Evolutionary conservation across 2,329 filamentous ascomycete species (phyloP).

Genomic region (Blastomyces gilchristii): DNA sequence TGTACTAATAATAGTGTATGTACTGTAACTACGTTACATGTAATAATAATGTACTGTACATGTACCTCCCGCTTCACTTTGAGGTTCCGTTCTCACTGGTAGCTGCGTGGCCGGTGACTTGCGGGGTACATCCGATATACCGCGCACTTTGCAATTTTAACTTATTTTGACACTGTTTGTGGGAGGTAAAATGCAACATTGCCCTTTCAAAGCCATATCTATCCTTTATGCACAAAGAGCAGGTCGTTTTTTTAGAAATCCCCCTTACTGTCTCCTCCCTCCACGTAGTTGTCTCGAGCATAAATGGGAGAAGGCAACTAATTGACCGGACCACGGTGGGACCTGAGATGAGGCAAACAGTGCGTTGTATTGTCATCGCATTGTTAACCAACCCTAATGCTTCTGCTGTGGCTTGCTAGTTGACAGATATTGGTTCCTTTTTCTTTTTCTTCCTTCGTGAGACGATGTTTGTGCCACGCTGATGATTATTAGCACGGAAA

Average conservation of each 20-base stretch:
- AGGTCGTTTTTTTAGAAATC: not conserved
- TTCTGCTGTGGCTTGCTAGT: not conserved
- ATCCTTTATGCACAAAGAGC: not conserved
- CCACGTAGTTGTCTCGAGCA: no score
- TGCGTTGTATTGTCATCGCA: not conserved
- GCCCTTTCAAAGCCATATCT: not conserved
- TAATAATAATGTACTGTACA: not conserved
- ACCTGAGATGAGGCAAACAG: not conserved
- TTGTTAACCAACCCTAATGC: not conserved
- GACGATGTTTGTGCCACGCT: not conserved
- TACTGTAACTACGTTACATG: no score
- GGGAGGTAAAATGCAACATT: not conserved
- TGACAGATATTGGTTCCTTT: not conserved
- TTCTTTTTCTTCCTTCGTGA: not conserved
- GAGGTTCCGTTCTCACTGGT: not conserved
- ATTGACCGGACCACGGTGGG: no score
- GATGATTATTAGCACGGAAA: not conserved
- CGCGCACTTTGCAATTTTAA: not conserved
- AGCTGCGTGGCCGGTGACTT: not conserved
- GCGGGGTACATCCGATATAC: not conserved
- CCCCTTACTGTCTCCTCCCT: no score
- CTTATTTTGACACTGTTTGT: not conserved
- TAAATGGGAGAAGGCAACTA: not conserved
- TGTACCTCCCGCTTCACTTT: slow-evolving; percentile 6
- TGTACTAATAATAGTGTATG: no score